phyloP scores from a whole-genome alignment of 2,329 filamentous ascomycete genomes.

The Colletotrichum camelliae region DNA sequence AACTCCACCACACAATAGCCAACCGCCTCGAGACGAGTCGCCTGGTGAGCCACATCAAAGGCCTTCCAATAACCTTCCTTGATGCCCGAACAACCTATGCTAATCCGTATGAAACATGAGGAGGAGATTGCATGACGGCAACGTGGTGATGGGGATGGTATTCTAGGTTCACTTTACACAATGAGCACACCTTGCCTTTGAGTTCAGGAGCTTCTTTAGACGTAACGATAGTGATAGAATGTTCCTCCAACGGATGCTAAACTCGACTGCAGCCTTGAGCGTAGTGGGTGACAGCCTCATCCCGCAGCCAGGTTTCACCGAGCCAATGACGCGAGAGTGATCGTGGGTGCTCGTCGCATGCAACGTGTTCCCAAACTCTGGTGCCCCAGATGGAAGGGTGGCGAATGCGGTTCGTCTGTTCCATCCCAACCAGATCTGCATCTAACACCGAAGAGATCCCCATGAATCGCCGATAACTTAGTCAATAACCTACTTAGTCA shows the following conservation, averaged over 20 bases:
- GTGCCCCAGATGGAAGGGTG: background rate
- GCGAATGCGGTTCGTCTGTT: background rate
- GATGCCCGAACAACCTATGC: no score
- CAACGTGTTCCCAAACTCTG: background rate
- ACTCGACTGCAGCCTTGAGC: no score
- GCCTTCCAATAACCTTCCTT: no score
- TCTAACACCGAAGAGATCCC: background rate
- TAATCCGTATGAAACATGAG: no score
- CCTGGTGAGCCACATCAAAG: no score
- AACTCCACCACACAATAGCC: no score
- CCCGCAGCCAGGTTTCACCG: fast-evolving
- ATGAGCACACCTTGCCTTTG: background rate
- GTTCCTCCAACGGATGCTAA: background rate
- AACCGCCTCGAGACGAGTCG: no score
- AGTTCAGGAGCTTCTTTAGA: background rate
- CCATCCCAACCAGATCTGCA: background rate
- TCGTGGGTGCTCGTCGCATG: background rate
- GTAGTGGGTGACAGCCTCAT: background rate
- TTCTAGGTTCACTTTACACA: no score
- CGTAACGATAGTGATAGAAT: background rate
- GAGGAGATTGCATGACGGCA: no score
- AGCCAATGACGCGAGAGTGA: background rate
- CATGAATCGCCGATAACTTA: background rate
- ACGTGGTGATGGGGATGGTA: no score
- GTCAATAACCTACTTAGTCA: background rate